Evolutionary conservation across 768 basidiomycete genomes (phyloP), one percentile per base, ranked within the genome.

Genomic region (Lentinula detonsa): DNA sequence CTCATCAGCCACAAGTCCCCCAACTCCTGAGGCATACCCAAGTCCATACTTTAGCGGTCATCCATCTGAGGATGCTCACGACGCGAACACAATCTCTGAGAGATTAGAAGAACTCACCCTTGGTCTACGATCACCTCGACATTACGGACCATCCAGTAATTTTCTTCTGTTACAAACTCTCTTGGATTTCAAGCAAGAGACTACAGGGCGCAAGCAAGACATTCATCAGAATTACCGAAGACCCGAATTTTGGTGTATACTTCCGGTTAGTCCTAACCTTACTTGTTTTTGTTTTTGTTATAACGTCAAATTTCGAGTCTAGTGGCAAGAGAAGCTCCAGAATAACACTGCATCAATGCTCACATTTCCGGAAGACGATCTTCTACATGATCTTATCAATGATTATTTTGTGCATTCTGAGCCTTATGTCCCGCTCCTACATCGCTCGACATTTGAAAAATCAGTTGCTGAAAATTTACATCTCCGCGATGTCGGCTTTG

Each of bases 381-480:
- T 94, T 16, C 75, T 83, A 9, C 61, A 67, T 1, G 64, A 67
- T 0, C 79, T 96, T 28, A 74, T 91, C 53, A 78, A 87, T 50
- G 70, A 79, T 23, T 93, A 87, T 65, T 96, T 95, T 68, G 65
- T 63, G 0, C 65, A 82, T 35, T 63, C 80, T 62, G 88, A 92
- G 64, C 63, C 69, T 3, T 76, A 82, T 52, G 66, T 81, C 1
- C 91, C 92, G 1, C 74, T 95, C 5, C 73, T 96, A 2, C 92
- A 94, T 67, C 82, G 85, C 0, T 85, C 85, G 0, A 83, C 83
- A n/a, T 93, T 95, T 63, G 79, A 86, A 49, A 71, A 71, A 37
- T 75, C 78, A 31, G 69, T 88, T 45, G 67, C 68, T 1, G 75
- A 81, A 6, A 79, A 80, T 1, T 65, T 84, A 3, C 85, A 91